Evolutionary conservation across 164 flowering plant species (phyloP), one percentile per base, ranked within the genome.

Genomic region (Cinnamomum micranthum): DNA sequence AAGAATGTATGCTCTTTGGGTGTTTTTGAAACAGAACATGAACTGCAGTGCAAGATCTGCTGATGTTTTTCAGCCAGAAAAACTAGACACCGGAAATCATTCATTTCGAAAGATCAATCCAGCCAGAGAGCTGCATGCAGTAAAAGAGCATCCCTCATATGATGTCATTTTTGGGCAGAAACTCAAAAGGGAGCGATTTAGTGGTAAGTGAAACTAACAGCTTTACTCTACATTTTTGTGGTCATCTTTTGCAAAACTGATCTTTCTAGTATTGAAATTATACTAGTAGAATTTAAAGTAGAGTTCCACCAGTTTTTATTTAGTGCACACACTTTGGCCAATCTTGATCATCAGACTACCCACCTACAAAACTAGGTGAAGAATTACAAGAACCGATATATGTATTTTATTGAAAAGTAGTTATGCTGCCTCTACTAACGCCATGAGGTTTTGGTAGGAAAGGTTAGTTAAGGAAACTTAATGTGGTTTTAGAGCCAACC

Each of bases 11-110:
- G 73, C 78, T 0, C 52, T 82, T 22, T 85, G 87, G 87, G 13
- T 78, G 6, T 85, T 77, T n/a, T 65, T 85, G 84, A 86, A 77
- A 79, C 81, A 81, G 71, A 86, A 65, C 66, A 70, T 62, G 17
- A 80, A 68, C 50, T 86, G 89, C 73, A 71, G 78, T 17, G 65
- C 71, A 33, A 84, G 72, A 72, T 55, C 47, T 14, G 71, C 14
- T 15, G 86, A 78, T 22, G 81, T 74, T 22, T 13, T 19, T 33
- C 63, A 60, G 77, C 78, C 75, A 2, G 72, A 41, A 58, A 81
- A 72, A 69, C 3, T 55, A 14, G 58, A 71, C 10, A 20, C 6
- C 6, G 31, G 24, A 35, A 60, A 59, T 22, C n/a, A 50, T 24
- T 19, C 28, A 13, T 10, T 65, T 27, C 31, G 6, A 24, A 25